Conservation (phyloP, 2,329 filamentous ascomycete species). For the Leptographium radiaticola region DNA sequence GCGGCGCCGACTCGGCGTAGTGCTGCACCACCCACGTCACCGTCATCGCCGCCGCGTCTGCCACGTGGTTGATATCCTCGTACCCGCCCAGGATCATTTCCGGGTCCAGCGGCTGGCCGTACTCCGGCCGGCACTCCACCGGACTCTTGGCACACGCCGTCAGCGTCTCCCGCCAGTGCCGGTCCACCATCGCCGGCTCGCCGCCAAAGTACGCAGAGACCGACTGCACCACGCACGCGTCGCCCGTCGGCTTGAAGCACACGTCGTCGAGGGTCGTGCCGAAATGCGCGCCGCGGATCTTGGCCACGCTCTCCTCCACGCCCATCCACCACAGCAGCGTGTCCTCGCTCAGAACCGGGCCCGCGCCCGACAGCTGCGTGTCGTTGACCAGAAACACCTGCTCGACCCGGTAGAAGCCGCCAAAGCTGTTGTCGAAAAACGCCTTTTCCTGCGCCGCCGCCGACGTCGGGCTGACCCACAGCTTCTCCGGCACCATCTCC, state of each 20-base stretch:
- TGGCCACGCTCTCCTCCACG: conserved; percentile 64
- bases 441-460: conserved; percentile 82
- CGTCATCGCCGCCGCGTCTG: conserved; percentile 67
- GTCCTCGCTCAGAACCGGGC: conserved; percentile 76
- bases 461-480: conserved; percentile 96
- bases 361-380: conserved; percentile 45
- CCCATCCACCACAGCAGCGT: conserved; percentile 90
- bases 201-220: conserved; percentile 79
- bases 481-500: conserved; percentile 75
- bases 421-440: conserved; percentile 89
- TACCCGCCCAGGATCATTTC: conserved; percentile 79
- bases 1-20: conserved; percentile 56
- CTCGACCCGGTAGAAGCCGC: conserved; percentile 88
- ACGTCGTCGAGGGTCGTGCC: conserved; percentile 66
- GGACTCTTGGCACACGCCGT: conserved; percentile 65
- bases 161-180: conserved; percentile 61
- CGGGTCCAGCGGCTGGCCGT: conserved; percentile 77
- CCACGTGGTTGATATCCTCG: conserved; percentile 47
- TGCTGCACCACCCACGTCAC: conserved; percentile 95
- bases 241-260: conserved; percentile 85
- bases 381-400: conserved; percentile 93
- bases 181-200: conserved; percentile 46
- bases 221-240: conserved; percentile 86
- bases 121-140: conserved; percentile 74
- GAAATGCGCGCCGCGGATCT: conserved; percentile 55